Conservation (phyloP, 208 protist genomes). For the Herpetomonas tarakana region DNA sequence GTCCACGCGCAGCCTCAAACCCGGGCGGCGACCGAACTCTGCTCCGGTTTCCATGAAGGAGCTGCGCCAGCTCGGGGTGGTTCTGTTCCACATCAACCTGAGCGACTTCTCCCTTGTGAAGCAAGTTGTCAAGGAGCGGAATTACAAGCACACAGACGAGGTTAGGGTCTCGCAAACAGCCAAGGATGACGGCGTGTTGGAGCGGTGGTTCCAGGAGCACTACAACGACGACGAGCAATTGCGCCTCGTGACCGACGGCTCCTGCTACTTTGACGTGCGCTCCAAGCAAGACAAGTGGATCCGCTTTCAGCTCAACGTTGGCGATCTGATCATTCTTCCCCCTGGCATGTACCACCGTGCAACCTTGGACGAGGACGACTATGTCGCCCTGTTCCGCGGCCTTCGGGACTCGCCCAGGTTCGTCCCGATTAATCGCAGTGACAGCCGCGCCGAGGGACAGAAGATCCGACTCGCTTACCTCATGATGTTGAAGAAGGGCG, state of each 20-base stretch:
- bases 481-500: slow-evolving; percentile 86
- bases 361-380: slow-evolving; percentile 90
- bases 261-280: slow-evolving; percentile 91
- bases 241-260: slow-evolving; percentile 86
- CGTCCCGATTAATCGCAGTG: slow-evolving; percentile 70
- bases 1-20: slow-evolving; percentile 68
- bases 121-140: slow-evolving; percentile 81
- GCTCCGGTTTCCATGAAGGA: slow-evolving; percentile 60
- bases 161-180: slow-evolving; percentile 80
- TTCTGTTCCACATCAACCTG: slow-evolving; percentile 75
- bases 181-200: slow-evolving; percentile 85
- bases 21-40: slow-evolving; percentile 45
- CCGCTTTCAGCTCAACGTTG: slow-evolving; percentile 64
- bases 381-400: slow-evolving; percentile 75
- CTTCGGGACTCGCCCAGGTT: slow-evolving; percentile 84
- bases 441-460: slow-evolving; percentile 59
- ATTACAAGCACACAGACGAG: slow-evolving; percentile 92
- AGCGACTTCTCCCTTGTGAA: slow-evolving; percentile 86
- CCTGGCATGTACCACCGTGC: slow-evolving; percentile 83
- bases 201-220: slow-evolving; percentile 93
- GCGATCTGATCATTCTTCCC: slow-evolving; percentile 87
- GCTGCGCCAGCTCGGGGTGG: slow-evolving; percentile 75
- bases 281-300: slow-evolving; percentile 93
- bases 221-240: slow-evolving; percentile 93
- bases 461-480: slow-evolving; percentile 82